Conservation (phyloP, 129 eudicot species). For the Artemisia argyi region DNA sequence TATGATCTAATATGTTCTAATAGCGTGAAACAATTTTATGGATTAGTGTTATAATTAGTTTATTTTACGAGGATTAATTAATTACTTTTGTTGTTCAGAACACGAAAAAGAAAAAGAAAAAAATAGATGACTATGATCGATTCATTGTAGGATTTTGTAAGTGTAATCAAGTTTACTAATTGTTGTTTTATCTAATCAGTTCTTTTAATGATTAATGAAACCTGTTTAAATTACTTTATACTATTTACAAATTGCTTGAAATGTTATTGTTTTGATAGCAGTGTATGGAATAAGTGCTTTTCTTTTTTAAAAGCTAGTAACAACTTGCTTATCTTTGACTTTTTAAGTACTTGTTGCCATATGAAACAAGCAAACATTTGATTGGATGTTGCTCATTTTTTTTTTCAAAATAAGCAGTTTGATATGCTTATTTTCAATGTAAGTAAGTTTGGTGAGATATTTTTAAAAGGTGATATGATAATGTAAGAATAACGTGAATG, state of each 20-base stretch:
- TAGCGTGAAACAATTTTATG: constrained; percentile 8
- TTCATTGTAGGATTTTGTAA: constrained; percentile 48
- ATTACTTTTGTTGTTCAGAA: neutral
- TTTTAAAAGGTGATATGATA: neutral
- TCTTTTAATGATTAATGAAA: neutral
- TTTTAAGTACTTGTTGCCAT: no score
- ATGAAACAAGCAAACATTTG: no score
- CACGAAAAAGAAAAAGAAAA: neutral
- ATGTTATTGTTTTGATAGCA: no score
- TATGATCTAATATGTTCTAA: constrained; percentile 39
- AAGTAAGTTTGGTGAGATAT: no score
- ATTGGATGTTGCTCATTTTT: no score
- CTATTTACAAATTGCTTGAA: no score
- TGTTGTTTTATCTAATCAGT: constrained; percentile 12
- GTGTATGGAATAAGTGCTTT: no score
- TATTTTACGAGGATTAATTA: constrained; percentile 23
- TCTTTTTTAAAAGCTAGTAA: no score
- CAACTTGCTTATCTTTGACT: no score
- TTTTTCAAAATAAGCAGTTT: no score
- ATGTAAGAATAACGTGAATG: neutral
- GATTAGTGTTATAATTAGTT: constrained; percentile 11
- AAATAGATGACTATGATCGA: constrained; percentile 36
- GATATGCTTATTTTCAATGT: no score
- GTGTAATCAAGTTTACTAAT: constrained; percentile 34
- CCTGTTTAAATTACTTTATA: no score